These are phyloP conservation scores for Talaromyces sp. DNA, from an alignment of 2,329 filamentous ascomycete genomes.

Conservation along the genomic window DNA sequence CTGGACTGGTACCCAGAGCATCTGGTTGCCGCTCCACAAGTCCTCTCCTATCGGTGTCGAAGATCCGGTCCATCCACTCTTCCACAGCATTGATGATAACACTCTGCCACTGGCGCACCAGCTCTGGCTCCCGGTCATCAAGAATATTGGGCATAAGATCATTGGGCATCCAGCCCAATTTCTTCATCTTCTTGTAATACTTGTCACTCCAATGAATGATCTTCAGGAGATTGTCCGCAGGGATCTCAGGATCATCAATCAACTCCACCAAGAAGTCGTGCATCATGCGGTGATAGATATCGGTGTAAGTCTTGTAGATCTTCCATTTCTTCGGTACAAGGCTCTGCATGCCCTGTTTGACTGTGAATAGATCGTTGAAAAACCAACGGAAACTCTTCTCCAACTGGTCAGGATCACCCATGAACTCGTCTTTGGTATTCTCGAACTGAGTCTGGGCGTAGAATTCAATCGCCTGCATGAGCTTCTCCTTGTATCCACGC, in stretches of 20 bases:
- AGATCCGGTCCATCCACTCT: slow-evolving; percentile 96
- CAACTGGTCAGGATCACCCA: slow-evolving; percentile 78
- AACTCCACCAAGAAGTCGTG: slow-evolving; percentile 85
- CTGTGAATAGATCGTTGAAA: slow-evolving; percentile 95
- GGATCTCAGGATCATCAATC: slow-evolving; percentile 82
- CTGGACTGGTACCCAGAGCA: slow-evolving; percentile 82
- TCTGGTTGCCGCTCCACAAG: slow-evolving; percentile 78
- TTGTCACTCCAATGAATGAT: slow-evolving; percentile 95
- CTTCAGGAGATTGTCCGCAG: slow-evolving; percentile 81
- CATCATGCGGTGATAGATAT: slow-evolving; percentile 93
- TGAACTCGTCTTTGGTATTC: slow-evolving; percentile 71
- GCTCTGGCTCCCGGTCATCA: slow-evolving; percentile 84
- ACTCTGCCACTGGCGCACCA: slow-evolving; percentile 90
- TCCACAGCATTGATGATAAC: slow-evolving; percentile 95
- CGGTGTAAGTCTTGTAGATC: slow-evolving; percentile 85
- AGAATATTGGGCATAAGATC: slow-evolving; percentile 85
- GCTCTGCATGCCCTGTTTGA: slow-evolving; percentile 86
- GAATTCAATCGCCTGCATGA: slow-evolving; percentile 75
- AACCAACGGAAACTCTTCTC: slow-evolving; percentile 93
- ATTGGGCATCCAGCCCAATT: slow-evolving; percentile 76
- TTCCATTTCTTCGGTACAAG: slow-evolving; percentile 97
- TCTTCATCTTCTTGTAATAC: slow-evolving; percentile 94
- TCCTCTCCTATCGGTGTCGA: slow-evolving; percentile 75
- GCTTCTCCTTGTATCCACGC: slow-evolving; percentile 96
- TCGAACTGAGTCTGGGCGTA: slow-evolving; percentile 75